A percentile compares a stretch with the other conserved stretches of the same genome.
phyloP scores from a whole-genome alignment of 1,284 basidiomycete genomes.

The Lentinula novae-zelandiae region DNA sequence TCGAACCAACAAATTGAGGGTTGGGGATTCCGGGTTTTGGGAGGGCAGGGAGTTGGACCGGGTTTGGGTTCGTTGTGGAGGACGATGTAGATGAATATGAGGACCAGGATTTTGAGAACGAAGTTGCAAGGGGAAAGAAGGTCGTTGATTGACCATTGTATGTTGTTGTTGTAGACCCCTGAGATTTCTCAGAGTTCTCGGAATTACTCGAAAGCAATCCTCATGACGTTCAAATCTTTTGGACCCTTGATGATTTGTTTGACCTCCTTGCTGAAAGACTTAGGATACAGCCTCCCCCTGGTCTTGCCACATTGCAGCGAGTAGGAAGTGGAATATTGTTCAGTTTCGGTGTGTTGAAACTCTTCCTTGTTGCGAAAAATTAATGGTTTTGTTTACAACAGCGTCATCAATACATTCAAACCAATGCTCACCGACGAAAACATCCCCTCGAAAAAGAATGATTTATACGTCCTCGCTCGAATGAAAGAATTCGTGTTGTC shows the following conservation, averaged over 20 bases:
- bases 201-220: conserved; percentile 87
- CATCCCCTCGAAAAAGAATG: conserved; percentile 74
- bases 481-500: conserved; percentile 76
- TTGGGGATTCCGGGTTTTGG: no score
- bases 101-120: no score
- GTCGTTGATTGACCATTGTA: no score
- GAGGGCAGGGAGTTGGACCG: no score
- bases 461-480: conserved; percentile 69
- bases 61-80: no score
- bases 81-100: no score
- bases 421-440: conserved; percentile 79
- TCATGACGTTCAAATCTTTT: conserved; percentile 98
- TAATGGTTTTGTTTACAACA: conserved; percentile 23
- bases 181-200: no score
- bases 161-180: no score
- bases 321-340: conserved; percentile 87
- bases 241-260: conserved; percentile 86
- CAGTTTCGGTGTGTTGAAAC: conserved; percentile 67
- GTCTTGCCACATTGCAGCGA: conserved; percentile 64
- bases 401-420: conserved; percentile 82
- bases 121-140: no score
- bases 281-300: conserved; percentile 73
- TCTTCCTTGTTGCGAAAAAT: no score
- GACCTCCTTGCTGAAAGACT: conserved; percentile 86
- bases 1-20: conserved; percentile 63